Evolutionary conservation across 331 rosid species (phyloP), one percentile per base, ranked within the genome.

Genomic region (Quercus tomentella): DNA sequence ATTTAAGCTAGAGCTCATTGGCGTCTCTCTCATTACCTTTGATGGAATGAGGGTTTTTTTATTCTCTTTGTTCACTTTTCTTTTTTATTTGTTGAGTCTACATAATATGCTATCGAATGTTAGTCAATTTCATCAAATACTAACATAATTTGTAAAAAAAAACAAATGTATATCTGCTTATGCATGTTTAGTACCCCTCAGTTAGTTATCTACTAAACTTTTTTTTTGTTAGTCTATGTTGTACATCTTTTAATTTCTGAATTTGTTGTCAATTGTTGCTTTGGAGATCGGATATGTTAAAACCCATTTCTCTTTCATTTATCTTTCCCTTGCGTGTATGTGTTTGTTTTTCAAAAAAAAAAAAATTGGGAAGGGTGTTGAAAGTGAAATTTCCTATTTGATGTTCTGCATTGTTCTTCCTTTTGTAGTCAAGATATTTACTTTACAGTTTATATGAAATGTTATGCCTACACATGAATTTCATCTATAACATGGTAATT

Each of bases 261-360:
- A 49, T 28, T 78, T 25, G 12, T 25, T 22, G 21, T 3, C 8
- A 30, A 56, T 56, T 78, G 52, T 37, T 57, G 7, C 56, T 61
- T 33, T 31, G 20, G 25, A 33, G 43, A 77, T 23, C 20, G 16
- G 66, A 54, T 4, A 20, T 37, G 23, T 43, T 28, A 10, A 70
- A 56, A 25, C n/a, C 9, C 16, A n/a, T 82, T 82, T 79, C 73
- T 26, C 4, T 69, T 77, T 69, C 10, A n/a, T n/a, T n/a, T n/a
- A n/a, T n/a, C n/a, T n/a, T n/a, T n/a, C n/a, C n/a, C n/a, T n/a
- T n/a, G n/a, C n/a, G n/a, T n/a, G n/a, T n/a, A n/a, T n/a, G n/a
- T n/a, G n/a, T n/a, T n/a, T n/a, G n/a, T n/a, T n/a, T n/a, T 28
- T 4, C 31, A 30, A 23, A 23, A 23, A 23, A 23, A 23, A 23